Conservation (phyloP, 2,329 filamentous ascomycete genomes). For the Epichloe gansuensis region DNA sequence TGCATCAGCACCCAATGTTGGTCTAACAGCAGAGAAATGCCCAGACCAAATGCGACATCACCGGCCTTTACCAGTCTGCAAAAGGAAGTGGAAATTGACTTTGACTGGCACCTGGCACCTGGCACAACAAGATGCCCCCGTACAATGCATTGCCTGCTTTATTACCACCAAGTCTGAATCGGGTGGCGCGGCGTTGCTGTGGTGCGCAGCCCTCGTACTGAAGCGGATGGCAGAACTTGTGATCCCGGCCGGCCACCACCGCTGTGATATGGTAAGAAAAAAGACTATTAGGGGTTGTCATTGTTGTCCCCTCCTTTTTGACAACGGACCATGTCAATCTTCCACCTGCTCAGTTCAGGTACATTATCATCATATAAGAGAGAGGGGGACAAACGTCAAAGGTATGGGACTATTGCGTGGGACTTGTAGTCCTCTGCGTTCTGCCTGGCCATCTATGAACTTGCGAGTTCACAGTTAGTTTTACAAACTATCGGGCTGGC, state of each 20-base stretch:
- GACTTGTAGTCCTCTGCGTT: neutral
- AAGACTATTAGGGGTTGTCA: neutral
- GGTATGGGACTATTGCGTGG: neutral
- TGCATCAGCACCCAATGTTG: neutral
- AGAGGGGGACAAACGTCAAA: neutral
- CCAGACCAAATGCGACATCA: neutral
- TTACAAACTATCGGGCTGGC: neutral
- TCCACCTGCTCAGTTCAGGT: neutral
- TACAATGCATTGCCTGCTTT: no score
- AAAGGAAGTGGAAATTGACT: neutral
- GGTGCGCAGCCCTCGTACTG: neutral
- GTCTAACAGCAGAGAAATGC: neutral
- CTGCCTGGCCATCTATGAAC: neutral
- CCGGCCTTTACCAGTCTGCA: neutral
- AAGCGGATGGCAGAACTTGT: neutral
- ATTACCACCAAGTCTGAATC: no score
- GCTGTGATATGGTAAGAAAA: neutral
- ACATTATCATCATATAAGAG: neutral
- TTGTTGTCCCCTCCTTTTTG: neutral
- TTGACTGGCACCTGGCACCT: no score
- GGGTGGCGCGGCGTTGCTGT: neutral
- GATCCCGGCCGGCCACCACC: neutral
- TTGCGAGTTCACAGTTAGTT: neutral
- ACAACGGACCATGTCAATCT: neutral
- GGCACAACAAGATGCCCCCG: no score